Evolutionary conservation across 23 red algal species (phyloP).

Genomic region (Agarophyton chilense): DNA sequence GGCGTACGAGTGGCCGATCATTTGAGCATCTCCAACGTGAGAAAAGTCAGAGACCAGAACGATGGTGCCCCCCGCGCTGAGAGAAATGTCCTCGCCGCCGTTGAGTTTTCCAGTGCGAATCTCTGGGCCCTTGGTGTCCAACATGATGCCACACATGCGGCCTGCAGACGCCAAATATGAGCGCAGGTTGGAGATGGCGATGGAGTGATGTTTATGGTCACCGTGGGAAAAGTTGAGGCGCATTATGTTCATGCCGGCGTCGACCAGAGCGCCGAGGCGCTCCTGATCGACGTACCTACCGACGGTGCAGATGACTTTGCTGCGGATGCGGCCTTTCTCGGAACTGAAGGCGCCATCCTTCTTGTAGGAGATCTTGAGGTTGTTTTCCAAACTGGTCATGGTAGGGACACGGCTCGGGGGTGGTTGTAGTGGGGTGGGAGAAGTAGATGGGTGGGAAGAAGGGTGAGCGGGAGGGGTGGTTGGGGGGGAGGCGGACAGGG

Average conservation of each 20-base stretch:
- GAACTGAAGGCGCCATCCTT: constrained; percentile 49
- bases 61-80: constrained; percentile 65
- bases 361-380: constrained; percentile 79
- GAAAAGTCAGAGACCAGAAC: constrained; percentile 48
- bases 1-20: constrained; percentile 71
- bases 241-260: constrained; percentile 95
- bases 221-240: constrained; percentile 98
- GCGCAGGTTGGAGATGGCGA: constrained; percentile 73
- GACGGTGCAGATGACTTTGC: constrained; percentile 97
- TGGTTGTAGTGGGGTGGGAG: background rate
- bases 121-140: constrained; percentile 98
- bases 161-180: constrained; percentile 45
- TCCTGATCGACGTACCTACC: constrained; percentile 65
- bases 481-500: no score
- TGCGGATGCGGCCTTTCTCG: constrained; percentile 55
- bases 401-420: background rate
- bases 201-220: constrained; percentile 80
- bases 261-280: constrained; percentile 72
- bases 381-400: constrained; percentile 90
- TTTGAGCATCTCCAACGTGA: constrained; percentile 48
- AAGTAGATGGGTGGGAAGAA: background rate
- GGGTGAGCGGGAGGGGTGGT: background rate
- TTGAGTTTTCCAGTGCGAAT: constrained; percentile 84
- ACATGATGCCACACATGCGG: constrained; percentile 88
- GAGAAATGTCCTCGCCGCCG: constrained; percentile 59